phyloP scores from a whole-genome alignment of 495 filamentous ascomycete species.

The Lepidopterella palustris region DNA sequence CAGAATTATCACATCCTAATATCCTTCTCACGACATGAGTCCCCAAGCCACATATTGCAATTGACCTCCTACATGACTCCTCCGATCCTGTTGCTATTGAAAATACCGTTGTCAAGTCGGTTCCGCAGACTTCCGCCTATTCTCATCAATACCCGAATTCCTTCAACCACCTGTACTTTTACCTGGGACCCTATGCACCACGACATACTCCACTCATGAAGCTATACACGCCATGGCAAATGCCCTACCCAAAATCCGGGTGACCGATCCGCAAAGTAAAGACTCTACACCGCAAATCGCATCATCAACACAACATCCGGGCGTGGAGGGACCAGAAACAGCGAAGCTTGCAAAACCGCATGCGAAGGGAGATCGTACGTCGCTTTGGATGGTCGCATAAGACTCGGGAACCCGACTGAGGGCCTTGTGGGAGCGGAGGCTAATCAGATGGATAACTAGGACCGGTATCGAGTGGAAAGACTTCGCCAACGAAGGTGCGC shows the following conservation, averaged over 20 bases:
- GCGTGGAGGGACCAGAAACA: conserved; percentile 22
- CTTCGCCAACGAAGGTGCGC: conserved; percentile 12
- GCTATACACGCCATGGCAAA: conserved; percentile 39
- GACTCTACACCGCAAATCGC: conserved; percentile 11
- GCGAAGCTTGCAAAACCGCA: conserved; percentile 6
- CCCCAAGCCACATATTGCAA: neutral
- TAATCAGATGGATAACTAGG: conserved; percentile 2
- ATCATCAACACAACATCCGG: neutral
- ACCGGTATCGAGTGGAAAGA: conserved; percentile 15
- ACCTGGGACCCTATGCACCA: neutral
- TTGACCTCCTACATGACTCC: neutral
- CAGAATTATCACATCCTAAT: neutral
- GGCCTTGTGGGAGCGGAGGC: neutral
- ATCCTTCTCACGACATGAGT: neutral
- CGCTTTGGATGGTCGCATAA: neutral
- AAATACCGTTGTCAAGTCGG: conserved; percentile 2
- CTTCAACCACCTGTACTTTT: neutral
- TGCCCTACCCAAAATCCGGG: conserved; percentile 38
- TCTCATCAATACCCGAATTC: neutral
- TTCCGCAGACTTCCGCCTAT: conserved; percentile 16
- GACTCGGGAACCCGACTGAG: neutral
- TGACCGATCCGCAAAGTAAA: conserved; percentile 37
- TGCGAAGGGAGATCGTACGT: conserved; percentile 24
- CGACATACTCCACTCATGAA: conserved; percentile 24
- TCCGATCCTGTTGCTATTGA: neutral